A percentile compares a stretch with the other conserved stretches of the same genome.
phyloP scores from a whole-genome alignment of 768 basidiomycete species.

The Amanita subjunquillea region DNA sequence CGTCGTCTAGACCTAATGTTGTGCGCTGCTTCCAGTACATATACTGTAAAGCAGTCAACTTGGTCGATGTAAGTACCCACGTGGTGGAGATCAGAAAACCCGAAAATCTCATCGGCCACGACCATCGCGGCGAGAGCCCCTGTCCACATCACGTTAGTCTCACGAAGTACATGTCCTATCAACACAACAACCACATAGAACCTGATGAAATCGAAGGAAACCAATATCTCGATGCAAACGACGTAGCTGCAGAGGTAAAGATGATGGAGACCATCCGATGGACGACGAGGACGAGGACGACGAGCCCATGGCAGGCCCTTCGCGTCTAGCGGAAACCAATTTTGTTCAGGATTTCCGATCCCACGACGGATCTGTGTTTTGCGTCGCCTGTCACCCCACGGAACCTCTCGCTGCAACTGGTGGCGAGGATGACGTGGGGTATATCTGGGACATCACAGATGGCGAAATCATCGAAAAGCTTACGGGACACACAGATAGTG shows the following conservation, averaged over 20 bases:
- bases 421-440: constrained; percentile 92
- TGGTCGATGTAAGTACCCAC: too few species aligned
- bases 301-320: constrained; percentile 30
- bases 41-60: too few species aligned
- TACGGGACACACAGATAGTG: constrained; percentile 90
- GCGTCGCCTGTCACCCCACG: constrained; percentile 75
- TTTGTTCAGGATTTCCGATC: constrained; percentile 58
- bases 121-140: too few species aligned
- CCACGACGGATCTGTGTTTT: constrained; percentile 76
- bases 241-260: constrained; percentile 55
- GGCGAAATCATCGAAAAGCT: constrained; percentile 77
- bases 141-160: too few species aligned
- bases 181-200: constrained; percentile 28
- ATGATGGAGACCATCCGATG: constrained; percentile 63
- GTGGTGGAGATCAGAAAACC: too few species aligned
- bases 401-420: constrained; percentile 81
- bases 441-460: constrained; percentile 82
- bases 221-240: constrained; percentile 56
- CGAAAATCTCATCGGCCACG: too few species aligned
- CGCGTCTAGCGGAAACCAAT: constrained; percentile 39
- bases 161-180: not conserved
- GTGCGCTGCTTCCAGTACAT: too few species aligned
- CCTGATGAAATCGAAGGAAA: constrained; percentile 40
- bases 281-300: constrained; percentile 62
- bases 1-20: too few species aligned